Base-by-base conservation (phyloP, 441 rosid genomes). In the Francoa sonchifolia region DNA sequence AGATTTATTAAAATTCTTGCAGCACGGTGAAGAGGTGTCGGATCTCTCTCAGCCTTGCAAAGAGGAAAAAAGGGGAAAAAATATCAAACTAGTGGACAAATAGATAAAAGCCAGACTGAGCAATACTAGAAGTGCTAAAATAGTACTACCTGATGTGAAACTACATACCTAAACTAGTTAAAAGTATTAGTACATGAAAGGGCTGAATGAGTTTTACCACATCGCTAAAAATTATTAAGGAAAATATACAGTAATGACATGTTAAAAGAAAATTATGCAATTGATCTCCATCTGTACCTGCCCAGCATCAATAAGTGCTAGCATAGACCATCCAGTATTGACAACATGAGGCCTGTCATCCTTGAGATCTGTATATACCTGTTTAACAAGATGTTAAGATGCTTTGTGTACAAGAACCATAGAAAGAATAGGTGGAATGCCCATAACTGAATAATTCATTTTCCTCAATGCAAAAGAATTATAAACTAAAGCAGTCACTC, bases 271-370 rank as follows among this genome's bases (percentile, higher is more conserved):
- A 32, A 8, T 32, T 11, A 32, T 3, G 6, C 17, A 6, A 8
- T 13, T 6, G 7, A 33, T 33, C 37, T 33, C 5, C 2, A 34
- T 12, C 21, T 4, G 28, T 36, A 56, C 61, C 61, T 56, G 61
- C 17, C 61, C 61, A 28, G 55, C 61, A 19, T 43, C 61, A 29
- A 56, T 48, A 19, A 56, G 61, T 6, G 61, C 33, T 25, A 56
- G 31, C 61, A 56, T 56, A 2, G 55, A 50, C 61, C 61, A 56
- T 6, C 44, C 44, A 22, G 61, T 56, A 28, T 48, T 56, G 11
- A 56, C 61, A 8, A 56, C 40, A 49, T 56, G 61, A 34, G 55
- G 39, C 26, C 29, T 30, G 33, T 48, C 19, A 9, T 40, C 55
- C 44, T 43, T 33, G 8, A 48, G 27, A 23, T 56, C 42, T 14